Evolutionary conservation across 192 early-diverging fungal genomes (phyloP).

Genomic region (Backusella sp.): DNA sequence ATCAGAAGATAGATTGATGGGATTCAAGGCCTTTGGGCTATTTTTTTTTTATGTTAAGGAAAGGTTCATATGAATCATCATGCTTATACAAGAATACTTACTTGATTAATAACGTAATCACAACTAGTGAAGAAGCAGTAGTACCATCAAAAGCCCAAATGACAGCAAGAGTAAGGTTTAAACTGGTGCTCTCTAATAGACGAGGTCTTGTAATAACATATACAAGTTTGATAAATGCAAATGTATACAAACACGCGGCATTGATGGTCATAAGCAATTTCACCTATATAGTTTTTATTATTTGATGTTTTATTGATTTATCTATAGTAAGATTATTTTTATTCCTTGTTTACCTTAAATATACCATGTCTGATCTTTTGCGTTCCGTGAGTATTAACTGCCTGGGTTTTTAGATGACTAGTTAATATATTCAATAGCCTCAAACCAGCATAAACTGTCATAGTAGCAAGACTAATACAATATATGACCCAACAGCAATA

Average conservation of each 20-base stretch:
- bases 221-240: background rate
- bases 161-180: background rate
- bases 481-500: constrained; percentile 30
- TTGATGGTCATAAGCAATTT: constrained; percentile 3
- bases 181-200: background rate
- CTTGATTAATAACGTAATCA: background rate
- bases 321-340: background rate
- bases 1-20: background rate
- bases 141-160: constrained; percentile 10
- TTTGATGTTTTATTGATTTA: background rate
- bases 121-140: background rate
- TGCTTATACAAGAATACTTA: background rate
- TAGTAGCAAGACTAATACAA: constrained; percentile 3
- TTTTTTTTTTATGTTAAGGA: no score
- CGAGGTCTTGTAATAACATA: background rate
- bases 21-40: background rate
- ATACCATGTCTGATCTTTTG: constrained; percentile 17
- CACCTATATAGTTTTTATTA: constrained; percentile 9
- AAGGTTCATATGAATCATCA: no score
- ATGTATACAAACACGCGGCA: background rate
- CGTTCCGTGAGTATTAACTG: background rate
- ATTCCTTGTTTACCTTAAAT: constrained; percentile 14
- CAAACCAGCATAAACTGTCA: constrained; percentile 12
- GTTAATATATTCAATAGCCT: constrained; percentile 13
- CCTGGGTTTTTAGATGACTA: background rate